Evolutionary conservation across 2,329 filamentous ascomycete genomes (phyloP).

Genomic region (Fusarium acutatum): DNA sequence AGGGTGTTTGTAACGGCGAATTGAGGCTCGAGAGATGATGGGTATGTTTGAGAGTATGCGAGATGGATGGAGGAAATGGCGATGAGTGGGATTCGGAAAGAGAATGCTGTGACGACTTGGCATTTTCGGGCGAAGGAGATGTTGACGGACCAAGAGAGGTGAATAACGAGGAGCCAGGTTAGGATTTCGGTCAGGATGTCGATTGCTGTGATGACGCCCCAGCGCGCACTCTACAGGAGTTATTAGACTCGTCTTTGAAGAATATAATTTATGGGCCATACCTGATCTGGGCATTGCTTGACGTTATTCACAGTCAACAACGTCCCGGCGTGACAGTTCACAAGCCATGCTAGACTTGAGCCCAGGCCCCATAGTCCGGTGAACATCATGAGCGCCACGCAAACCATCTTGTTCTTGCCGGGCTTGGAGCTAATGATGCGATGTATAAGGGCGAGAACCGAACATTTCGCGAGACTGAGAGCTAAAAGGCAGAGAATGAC

Average conservation of each 20-base stretch:
- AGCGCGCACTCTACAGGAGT: conserved; percentile 2
- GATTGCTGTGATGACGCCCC: conserved; percentile 17
- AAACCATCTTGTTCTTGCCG: conserved; percentile 17
- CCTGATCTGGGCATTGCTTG: conserved; percentile 25
- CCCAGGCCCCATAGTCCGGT: conserved; percentile 17
- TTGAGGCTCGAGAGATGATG: conserved; percentile 19
- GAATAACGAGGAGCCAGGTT: conserved; percentile 16
- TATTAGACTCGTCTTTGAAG: too few species aligned
- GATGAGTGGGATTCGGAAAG: conserved; percentile 35
- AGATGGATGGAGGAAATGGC: conserved; percentile 27
- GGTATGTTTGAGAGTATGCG: background rate
- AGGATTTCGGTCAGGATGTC: conserved; percentile 24
- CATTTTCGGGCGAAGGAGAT: conserved; percentile 22
- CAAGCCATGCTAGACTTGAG: conserved; percentile 11
- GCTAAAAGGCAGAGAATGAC: conserved; percentile 11
- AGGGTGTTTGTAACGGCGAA: conserved; percentile 27
- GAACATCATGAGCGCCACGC: conserved; percentile 13
- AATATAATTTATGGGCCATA: too few species aligned
- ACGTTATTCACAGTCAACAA: conserved; percentile 9
- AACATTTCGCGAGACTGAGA: conserved; percentile 25
- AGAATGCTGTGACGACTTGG: conserved; percentile 29
- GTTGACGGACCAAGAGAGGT: conserved; percentile 24
- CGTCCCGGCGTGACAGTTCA: conserved; percentile 3
- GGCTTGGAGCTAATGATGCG: conserved; percentile 31
- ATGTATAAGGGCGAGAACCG: conserved; percentile 31